Evolutionary conservation across 2,329 filamentous ascomycete genomes (phyloP), one percentile per base, ranked within the genome.

Genomic region (Pseudofabraea citricarpa): DNA sequence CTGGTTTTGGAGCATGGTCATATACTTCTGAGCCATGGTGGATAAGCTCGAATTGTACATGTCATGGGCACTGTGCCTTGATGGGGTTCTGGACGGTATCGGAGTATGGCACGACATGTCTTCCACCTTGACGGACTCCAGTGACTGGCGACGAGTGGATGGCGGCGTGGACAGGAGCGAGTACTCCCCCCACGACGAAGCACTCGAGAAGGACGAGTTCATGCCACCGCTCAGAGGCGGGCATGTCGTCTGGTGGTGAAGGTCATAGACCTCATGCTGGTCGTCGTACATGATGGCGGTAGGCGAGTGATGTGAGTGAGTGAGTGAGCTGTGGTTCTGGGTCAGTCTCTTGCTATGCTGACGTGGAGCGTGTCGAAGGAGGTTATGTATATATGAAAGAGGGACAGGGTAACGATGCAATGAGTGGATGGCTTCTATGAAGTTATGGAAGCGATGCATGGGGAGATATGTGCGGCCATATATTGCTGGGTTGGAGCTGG

Each of bases 401-500:
- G 41, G 48, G 50, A 43, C 31, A 32, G 29, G 43, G n/a, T 31
- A 45, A 31, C 49, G 52, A 52, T 52, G 52, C 19, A 54, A 47
- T 43, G 45, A 33, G 39, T 38, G 43, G 32, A 41, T 31, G 26
- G 29, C 38, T 37, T 41, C 43, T 18, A 35, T 39, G 29, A 40
- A 45, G 38, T 47, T 50, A 42, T 44, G 22, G 40, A 24, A 27
- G 27, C 22, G 41, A 41, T 26, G 20, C 37, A 38, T 47, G 45
- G 29, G 48, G 48, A 49, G 51, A 41, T 35, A 26, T 15, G 23
- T 48, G 39, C 45, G 42, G 26, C 38, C 48, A 51, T 57, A 45
- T 56, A 55, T 55, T 46, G 48, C 36, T 45, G 18, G 16, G n/a
- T n/a, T n/a, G n/a, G n/a, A n/a, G n/a, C n/a, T n/a, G 8, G 20